Conservation (phyloP, 768 basidiomycete species). For the Russula dissimulans region DNA sequence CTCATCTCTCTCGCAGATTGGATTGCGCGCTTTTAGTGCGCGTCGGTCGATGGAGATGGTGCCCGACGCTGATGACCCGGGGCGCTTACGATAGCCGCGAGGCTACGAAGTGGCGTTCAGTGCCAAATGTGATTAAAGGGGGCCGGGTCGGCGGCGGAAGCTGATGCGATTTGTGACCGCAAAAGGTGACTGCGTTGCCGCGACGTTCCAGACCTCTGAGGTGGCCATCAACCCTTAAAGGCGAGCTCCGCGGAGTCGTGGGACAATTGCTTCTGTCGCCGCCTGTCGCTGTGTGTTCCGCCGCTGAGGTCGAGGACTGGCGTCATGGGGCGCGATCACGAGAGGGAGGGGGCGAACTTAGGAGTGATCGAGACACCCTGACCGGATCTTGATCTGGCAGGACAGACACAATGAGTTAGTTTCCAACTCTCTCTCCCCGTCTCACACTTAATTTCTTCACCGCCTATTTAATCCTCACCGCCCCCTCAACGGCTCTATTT, state of each 20-base stretch:
- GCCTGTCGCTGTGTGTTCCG: no score
- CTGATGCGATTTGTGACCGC: neutral
- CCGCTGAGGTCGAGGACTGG: neutral
- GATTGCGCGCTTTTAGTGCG: no score
- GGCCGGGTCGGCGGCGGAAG: constrained; percentile 4
- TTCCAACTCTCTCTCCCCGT: neutral
- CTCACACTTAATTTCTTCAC: neutral
- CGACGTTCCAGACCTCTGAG: constrained; percentile 10
- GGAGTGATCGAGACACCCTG: constrained; percentile 10
- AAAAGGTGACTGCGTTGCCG: neutral
- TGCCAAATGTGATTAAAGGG: constrained; percentile 4
- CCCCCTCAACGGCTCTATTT: neutral
- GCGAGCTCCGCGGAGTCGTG: neutral
- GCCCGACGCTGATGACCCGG: neutral
- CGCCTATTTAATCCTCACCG: constrained; percentile 14
- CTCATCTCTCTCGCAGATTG: no score
- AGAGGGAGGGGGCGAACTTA: neutral
- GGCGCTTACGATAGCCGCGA: constrained; percentile 5
- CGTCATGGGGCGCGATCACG: constrained; percentile 6
- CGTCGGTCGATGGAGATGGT: no score
- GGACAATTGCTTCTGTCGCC: neutral
- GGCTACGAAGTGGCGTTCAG: constrained; percentile 1
- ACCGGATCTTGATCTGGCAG: constrained; percentile 16
- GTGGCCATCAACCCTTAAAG: neutral
- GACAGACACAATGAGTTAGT: constrained; percentile 9